Evolutionary conservation across 1,284 basidiomycete genomes (phyloP).

Genomic region (Melampsora americana): DNA sequence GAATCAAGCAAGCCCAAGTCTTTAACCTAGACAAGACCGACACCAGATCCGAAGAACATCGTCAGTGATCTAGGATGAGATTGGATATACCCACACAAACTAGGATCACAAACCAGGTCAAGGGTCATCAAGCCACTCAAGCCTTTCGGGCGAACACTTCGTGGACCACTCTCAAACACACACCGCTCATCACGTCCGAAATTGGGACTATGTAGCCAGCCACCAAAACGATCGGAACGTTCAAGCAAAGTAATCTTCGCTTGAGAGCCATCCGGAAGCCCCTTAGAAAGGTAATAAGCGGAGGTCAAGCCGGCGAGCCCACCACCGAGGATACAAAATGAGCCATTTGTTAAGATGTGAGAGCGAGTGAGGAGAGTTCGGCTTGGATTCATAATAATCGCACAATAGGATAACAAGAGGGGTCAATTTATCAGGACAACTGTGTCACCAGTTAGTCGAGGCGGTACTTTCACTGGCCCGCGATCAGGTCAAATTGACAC

Average conservation of each 20-base stretch:
- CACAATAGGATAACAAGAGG: too few species aligned
- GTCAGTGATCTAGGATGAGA: neutral
- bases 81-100: neutral
- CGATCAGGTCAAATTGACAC: too few species aligned
- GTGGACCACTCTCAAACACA: slow-evolving; percentile 74
- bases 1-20: slow-evolving; percentile 36
- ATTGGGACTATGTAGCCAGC: slow-evolving; percentile 70
- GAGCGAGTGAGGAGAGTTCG: neutral
- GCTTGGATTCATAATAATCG: neutral
- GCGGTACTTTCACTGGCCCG: too few species aligned
- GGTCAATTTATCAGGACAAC: too few species aligned
- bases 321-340: slow-evolving; percentile 67
- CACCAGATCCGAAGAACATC: slow-evolving; percentile 3
- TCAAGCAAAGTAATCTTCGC: slow-evolving; percentile 67
- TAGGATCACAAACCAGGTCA: slow-evolving; percentile 53
- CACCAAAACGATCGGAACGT: slow-evolving; percentile 65
- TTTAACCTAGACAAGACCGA: slow-evolving; percentile 11
- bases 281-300: slow-evolving; percentile 70
- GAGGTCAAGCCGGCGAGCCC: slow-evolving; percentile 77
- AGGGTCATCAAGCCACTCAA: slow-evolving; percentile 58
- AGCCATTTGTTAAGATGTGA: neutral
- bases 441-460: too few species aligned
- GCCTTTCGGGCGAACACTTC: slow-evolving; percentile 73
- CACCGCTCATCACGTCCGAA: slow-evolving; percentile 58
- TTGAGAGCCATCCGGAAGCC: slow-evolving; percentile 60